Evolutionary conservation across 1,284 basidiomycete species (phyloP), one percentile per base, ranked within the genome.

Genomic region (Mycosarcoma mackinlayi): DNA sequence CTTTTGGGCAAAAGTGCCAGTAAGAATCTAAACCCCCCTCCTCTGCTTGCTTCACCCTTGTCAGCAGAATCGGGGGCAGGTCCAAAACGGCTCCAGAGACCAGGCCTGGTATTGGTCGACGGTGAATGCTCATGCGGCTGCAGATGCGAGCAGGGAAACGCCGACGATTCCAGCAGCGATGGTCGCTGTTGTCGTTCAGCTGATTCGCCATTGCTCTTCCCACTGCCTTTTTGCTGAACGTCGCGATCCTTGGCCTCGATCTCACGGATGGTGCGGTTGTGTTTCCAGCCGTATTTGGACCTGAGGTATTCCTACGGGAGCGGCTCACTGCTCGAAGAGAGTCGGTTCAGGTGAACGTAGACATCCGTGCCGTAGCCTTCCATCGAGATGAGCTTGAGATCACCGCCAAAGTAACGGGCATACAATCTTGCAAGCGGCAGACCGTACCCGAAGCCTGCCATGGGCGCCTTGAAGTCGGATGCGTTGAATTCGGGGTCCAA

Each of bases 301-400:
- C 69, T 64, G 63, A 55, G 59, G 60, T 57, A 62, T 66, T 71
- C 64, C 69, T 72, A 85, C 67, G 84, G 84, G 28, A 85, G 76
- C 19, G 84, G 84, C 67, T 85, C 84, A 47, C 81, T 82, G 67
- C 77, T 80, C 41, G 81, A 81, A 6, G 83, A 84, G 16, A 94
- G 86, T 52, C 90, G 87, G 80, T 94, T 94, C 50, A 94, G 84
- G 81, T 94, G 92, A 69, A 94, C 92, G 80, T 94, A 94, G 1
- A 94, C 91, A 41, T 80, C 79, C 9, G 79, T 81, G 31, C 80
- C 77, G 54, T 81, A 80, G 11, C 94, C 94, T 73, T 98, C 94
- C 95, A 98, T 98, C 40, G 93, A 92, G 75, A 98, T 98, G 55
- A 98, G 84, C 48, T 92, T 88, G n/a, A 98, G 85, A 83, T 98